A percentile compares a stretch with the other conserved stretches of the same genome.
phyloP scores from a whole-genome alignment of 352 stramenopile genomes.

The Plasmopara muralis region DNA sequence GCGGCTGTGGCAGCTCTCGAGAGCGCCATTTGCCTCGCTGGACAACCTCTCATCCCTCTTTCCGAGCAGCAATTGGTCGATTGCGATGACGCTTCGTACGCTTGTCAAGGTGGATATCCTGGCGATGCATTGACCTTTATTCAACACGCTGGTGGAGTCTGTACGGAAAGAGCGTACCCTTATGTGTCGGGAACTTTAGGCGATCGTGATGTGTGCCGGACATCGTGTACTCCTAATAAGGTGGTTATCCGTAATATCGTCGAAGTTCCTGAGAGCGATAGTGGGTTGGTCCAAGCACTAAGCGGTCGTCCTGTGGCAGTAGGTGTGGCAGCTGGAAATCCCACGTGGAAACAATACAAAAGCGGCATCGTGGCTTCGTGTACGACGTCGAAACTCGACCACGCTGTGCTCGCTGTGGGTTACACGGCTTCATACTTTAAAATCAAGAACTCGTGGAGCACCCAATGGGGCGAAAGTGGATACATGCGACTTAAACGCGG shows the following conservation, averaged over 20 bases:
- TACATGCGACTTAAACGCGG: conserved; percentile 92
- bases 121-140: conserved; percentile 88
- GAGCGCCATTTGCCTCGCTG: conserved; percentile 82
- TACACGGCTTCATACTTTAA: conserved; percentile 89
- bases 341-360: conserved; percentile 97
- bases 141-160: conserved; percentile 72
- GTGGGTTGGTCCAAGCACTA: conserved; percentile 80
- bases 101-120: conserved; percentile 86
- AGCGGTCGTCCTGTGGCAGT: conserved; percentile 90
- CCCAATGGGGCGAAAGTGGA: conserved; percentile 88
- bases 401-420: conserved; percentile 96
- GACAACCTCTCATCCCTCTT: conserved; percentile 63
- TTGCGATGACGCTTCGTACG: conserved; percentile 80
- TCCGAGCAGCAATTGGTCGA: conserved; percentile 91
- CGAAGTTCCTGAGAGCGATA: conserved; percentile 63
- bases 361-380: conserved; percentile 82
- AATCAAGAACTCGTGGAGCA: conserved; percentile 98
- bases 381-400: conserved; percentile 90
- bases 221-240: conserved; percentile 27
- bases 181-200: conserved; percentile 64
- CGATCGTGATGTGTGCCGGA: conserved; percentile 26
- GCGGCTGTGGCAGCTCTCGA: conserved; percentile 89
- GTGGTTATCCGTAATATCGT: conserved; percentile 45
- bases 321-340: conserved; percentile 93
- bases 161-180: conserved; percentile 60